Evolutionary conservation across 768 basidiomycete genomes (phyloP), one percentile per base, ranked within the genome.

Genomic region (Pholiota molesta): DNA sequence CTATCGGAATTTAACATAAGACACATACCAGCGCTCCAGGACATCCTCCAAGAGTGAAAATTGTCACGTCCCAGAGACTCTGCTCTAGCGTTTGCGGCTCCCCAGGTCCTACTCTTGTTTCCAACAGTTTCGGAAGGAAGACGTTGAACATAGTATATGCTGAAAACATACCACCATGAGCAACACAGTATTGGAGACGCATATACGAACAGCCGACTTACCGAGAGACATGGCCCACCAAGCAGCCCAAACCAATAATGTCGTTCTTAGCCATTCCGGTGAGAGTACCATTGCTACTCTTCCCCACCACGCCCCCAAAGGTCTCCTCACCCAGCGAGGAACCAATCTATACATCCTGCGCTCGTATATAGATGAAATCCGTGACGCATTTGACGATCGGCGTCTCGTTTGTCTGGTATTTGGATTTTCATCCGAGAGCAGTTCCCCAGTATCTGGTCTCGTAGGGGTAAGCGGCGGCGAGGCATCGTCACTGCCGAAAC

Each of bases 61-160:
- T 86, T 33, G 91, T 86, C n/a, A 94, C 89, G 68, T 95, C 93
- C 88, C 91, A 91, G 39, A 96, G 67, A 47, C 86, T 90, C 59
- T 83, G 84, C 66, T 84, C 81, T 16, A 89, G 71, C 1, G 82
- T 79, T 68, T 84, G 83, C 1, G 79, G 47, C 11, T 42, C 59
- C n/a, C 54, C 65, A 4, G 65, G 29, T 11, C 64, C 65, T 11
- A 76, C 57, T 19, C 85, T 78, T 28, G 83, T 83, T 75, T 97
- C 95, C 39, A 97, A 76, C 11, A 95, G 77, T 69, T 93, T 96
- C 0, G 95, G 95, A 19, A 95, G 81, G 70, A 86, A 97, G 28
- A 95, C 92, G 70, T 96, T 97, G 75, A 97, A 96, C 88, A 97
- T 94, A 2, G 92, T 95, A 68, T 88, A 94, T 0, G 86, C 91